Conservation (phyloP, 257 asterid species). For the Orobanche coerulescens region DNA sequence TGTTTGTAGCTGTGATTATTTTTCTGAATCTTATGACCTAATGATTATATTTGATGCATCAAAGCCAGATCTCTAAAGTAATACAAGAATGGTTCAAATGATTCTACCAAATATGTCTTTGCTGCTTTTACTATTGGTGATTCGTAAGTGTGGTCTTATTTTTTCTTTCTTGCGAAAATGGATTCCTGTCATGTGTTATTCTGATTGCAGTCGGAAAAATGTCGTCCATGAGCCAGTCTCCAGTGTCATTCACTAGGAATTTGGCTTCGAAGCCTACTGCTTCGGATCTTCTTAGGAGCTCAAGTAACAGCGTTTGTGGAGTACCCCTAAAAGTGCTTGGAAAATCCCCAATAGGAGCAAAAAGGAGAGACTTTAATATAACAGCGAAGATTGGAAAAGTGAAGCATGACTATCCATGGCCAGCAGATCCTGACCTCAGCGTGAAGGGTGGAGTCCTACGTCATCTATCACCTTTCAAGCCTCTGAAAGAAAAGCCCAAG, state of each 20-base stretch:
- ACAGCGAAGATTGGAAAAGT: constrained; percentile 58
- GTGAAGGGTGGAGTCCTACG: constrained; percentile 89
- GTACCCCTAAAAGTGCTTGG: constrained; percentile 66
- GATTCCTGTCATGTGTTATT: constrained; percentile 14
- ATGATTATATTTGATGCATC: too few relatives aligned
- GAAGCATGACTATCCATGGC: constrained; percentile 84
- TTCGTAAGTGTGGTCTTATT: background rate
- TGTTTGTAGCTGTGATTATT: too few relatives aligned
- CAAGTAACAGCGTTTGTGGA: constrained; percentile 51
- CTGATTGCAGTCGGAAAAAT: constrained; percentile 32
- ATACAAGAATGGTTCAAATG: too few relatives aligned
- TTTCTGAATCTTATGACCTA: too few relatives aligned
- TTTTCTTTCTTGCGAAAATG: background rate
- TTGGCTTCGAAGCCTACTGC: constrained; percentile 51
- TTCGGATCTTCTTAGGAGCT: constrained; percentile 74
- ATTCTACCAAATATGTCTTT: background rate
- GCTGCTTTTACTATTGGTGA: background rate
- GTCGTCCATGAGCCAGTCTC: constrained; percentile 58
- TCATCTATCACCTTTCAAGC: constrained; percentile 81
- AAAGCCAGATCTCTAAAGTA: too few relatives aligned
- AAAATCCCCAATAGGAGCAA: constrained; percentile 47
- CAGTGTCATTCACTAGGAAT: constrained; percentile 44
- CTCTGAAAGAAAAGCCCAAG: constrained; percentile 88
- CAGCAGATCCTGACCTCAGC: constrained; percentile 70
- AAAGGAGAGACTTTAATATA: constrained; percentile 43